Conservation (phyloP, 106 monocot species). For the Allium cepa region DNA sequence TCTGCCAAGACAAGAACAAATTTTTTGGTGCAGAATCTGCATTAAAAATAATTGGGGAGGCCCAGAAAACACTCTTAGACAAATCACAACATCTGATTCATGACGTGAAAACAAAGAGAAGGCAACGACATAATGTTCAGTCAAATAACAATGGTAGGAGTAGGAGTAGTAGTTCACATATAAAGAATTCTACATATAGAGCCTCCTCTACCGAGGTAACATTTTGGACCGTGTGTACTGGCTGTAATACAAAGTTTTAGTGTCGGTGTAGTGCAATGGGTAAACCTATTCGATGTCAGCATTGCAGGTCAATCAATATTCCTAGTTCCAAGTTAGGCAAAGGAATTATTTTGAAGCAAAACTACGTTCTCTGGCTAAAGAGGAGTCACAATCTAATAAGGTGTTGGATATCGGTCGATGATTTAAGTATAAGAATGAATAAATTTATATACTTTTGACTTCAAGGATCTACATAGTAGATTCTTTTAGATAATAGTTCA, state of each 20-base stretch:
- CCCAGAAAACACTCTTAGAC: slow-evolving; percentile 54
- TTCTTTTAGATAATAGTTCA: too few species aligned
- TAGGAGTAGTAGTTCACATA: too few species aligned
- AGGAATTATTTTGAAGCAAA: too few species aligned
- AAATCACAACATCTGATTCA: slow-evolving; percentile 40
- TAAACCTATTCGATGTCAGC: slow-evolving; percentile 13
- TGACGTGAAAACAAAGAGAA: slow-evolving; percentile 48
- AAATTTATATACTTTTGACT: too few species aligned
- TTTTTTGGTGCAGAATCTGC: slow-evolving; percentile 83
- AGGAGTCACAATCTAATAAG: too few species aligned
- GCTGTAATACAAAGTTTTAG: slow-evolving; percentile 47
- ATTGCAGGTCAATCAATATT: slow-evolving; percentile 4
- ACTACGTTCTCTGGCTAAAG: too few species aligned
- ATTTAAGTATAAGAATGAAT: too few species aligned
- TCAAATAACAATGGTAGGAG: not conserved
- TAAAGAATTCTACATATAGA: slow-evolving; percentile 14
- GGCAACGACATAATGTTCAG: slow-evolving; percentile 6
- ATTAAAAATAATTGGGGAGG: slow-evolving; percentile 83
- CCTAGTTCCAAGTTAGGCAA: too few species aligned
- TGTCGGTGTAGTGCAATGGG: slow-evolving; percentile 39
- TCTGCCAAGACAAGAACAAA: too few species aligned
- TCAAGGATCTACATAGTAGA: too few species aligned
- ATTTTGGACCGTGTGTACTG: slow-evolving; percentile 60
- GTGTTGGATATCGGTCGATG: too few species aligned
- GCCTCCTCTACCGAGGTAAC: not conserved